Evolutionary conservation across 495 filamentous ascomycete species (phyloP).

Genomic region (Sabuloglossum arenarium): DNA sequence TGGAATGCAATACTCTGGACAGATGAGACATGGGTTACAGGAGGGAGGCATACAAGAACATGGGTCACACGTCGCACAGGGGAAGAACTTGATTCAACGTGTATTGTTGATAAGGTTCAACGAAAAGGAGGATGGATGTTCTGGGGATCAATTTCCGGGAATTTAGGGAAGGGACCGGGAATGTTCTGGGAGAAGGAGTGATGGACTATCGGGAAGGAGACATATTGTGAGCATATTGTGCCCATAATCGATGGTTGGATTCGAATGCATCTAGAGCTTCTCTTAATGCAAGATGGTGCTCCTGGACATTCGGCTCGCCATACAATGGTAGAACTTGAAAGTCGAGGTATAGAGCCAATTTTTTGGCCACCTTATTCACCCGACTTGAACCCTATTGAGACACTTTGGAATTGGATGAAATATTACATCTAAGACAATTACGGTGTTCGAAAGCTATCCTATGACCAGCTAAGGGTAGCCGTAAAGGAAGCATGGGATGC

Average conservation of each 20-base stretch:
- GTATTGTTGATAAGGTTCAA: constrained; percentile 8
- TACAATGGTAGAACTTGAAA: constrained; percentile 3
- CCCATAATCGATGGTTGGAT: constrained; percentile 8
- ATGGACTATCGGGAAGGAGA: constrained; percentile 4
- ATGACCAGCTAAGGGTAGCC: neutral
- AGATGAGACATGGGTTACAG: constrained; percentile 9
- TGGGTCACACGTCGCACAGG: constrained; percentile 9
- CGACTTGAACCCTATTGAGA: constrained; percentile 14
- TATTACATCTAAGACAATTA: neutral
- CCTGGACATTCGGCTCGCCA: constrained; percentile 6
- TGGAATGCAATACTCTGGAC: constrained; percentile 5
- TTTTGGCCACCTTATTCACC: constrained; percentile 12
- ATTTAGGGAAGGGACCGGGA: constrained; percentile 7
- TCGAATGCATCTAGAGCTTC: constrained; percentile 4
- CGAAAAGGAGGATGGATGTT: constrained; percentile 13
- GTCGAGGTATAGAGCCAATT: constrained; percentile 3
- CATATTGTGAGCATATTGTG: constrained; percentile 6
- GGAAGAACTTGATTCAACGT: constrained; percentile 12
- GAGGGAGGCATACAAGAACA: neutral
- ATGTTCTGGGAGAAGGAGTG: constrained; percentile 14
- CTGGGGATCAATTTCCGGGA: constrained; percentile 10
- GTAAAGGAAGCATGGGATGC: neutral
- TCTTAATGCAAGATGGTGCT: constrained; percentile 8
- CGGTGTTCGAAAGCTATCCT: neutral
- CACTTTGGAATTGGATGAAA: constrained; percentile 11